These are phyloP conservation scores for Sphagnum contortum DNA, from an alignment of 225 moss, liverwort and hornwort genomes.

Conservation along the genomic window DNA sequence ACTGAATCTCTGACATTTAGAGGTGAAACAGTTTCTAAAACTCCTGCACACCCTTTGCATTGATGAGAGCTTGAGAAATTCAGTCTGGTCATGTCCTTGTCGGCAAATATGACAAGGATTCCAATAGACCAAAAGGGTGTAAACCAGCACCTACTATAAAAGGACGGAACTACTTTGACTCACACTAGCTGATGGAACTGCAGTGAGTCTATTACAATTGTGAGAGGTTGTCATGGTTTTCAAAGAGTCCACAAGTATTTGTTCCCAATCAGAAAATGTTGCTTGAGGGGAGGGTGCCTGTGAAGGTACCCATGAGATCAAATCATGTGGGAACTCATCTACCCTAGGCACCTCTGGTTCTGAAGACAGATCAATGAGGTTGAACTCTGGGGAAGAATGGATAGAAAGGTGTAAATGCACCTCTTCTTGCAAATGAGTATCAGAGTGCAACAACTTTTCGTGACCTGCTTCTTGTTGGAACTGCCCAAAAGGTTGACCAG, in stretches of 20 bases:
- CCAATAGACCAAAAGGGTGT: too few relatives aligned
- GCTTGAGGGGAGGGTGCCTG: slow-evolving; percentile 1
- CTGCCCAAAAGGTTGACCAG: slow-evolving; percentile 28
- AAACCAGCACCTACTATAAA: too few relatives aligned
- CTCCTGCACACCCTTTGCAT: too few relatives aligned
- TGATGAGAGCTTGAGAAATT: too few relatives aligned
- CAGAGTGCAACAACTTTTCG: slow-evolving; percentile 6
- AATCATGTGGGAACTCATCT: slow-evolving; percentile 16
- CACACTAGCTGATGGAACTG: too few relatives aligned
- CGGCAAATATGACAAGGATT: too few relatives aligned
- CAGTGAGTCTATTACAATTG: too few relatives aligned
- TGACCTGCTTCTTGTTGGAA: slow-evolving; percentile 1
- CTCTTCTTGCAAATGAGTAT: slow-evolving; percentile 5
- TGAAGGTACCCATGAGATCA: slow-evolving; percentile 30
- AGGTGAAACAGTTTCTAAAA: too few relatives aligned
- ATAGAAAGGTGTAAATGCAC: background rate
- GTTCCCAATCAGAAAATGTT: slow-evolving; percentile 4
- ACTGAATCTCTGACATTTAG: too few relatives aligned
- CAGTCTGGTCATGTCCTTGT: too few relatives aligned
- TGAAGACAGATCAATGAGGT: slow-evolving; percentile 26
- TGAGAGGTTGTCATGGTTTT: too few relatives aligned
- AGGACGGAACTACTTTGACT: too few relatives aligned
- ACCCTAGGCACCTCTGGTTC: slow-evolving; percentile 9
- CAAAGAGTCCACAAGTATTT: slow-evolving; percentile 1
- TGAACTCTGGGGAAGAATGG: slow-evolving; percentile 12